Percentiles rank a stretch among this genome's conserved stretches.
These are phyloP conservation scores for Tilletia setariae DNA, from an alignment of 1,284 basidiomycete genomes.

Conservation along the genomic window DNA sequence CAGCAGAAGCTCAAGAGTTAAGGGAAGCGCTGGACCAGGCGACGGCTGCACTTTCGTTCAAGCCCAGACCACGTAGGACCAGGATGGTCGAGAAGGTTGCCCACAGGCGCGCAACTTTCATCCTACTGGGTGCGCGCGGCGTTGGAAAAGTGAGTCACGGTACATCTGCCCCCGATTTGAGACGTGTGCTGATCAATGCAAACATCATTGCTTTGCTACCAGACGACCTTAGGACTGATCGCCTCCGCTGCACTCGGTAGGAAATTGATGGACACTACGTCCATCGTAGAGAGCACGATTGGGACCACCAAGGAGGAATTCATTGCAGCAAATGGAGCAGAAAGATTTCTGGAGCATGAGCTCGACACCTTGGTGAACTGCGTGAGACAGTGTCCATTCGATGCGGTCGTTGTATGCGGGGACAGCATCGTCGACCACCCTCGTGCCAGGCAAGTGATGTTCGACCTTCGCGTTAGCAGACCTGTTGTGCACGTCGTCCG, in stretches of 20 bases:
- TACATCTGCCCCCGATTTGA: neutral
- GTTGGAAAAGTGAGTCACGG: slow-evolving; percentile 21
- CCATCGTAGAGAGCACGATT: neutral
- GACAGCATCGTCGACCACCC: slow-evolving; percentile 21
- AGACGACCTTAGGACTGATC: slow-evolving; percentile 26
- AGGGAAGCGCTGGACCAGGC: too few relatives aligned
- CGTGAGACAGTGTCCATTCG: slow-evolving; percentile 17
- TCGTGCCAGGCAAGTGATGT: slow-evolving; percentile 2
- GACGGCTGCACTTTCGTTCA: too few relatives aligned
- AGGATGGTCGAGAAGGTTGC: neutral
- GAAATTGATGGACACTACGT: slow-evolving; percentile 21
- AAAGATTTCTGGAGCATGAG: slow-evolving; percentile 17
- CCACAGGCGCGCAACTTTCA: slow-evolving; percentile 21
- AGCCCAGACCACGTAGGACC: too few relatives aligned
- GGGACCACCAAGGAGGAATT: neutral
- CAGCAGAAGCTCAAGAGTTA: too few relatives aligned
- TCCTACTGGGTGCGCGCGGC: slow-evolving; percentile 26
- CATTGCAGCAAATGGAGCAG: slow-evolving; percentile 17
- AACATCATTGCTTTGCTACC: neutral
- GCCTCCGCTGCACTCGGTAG: slow-evolving; percentile 17
- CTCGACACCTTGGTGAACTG: neutral
- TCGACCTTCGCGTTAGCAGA: neutral
- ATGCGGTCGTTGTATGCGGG: slow-evolving; percentile 19
- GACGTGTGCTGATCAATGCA: neutral
- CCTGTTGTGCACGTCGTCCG: slow-evolving; percentile 23